Evolutionary conservation across 2,329 filamentous ascomycete genomes (phyloP), one percentile per base, ranked within the genome.

Genomic region (Colletotrichum orbiculare): DNA sequence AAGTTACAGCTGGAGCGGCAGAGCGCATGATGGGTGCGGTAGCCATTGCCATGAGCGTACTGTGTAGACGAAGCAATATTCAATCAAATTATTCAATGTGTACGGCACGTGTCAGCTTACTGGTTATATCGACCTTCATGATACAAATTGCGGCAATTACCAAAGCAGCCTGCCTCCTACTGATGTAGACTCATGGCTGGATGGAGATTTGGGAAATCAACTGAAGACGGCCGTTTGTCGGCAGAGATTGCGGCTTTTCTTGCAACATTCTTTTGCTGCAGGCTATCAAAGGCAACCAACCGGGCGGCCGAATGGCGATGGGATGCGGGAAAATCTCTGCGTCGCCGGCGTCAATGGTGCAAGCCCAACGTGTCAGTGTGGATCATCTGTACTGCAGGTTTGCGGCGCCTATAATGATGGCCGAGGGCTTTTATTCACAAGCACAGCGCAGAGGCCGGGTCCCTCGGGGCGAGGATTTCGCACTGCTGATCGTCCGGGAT

Each of bases 401-500:
- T 39, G 47, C 38, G 48, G 25, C 34, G 54, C 34, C 38, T 47
- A 37, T 49, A 56, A 66, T 25, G 45, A 42, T 39, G n/a, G 43
- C 9, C 25, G 17, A 25, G 42, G 42, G 34, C 42, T 25, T 25
- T 25, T n/a, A 59, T 37, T 25, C 17, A 17, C 17, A 2, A 17
- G 17, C 11, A 46, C 43, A 45, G 13, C 38, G n/a, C 45, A 47
- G 47, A 35, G 10, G 41, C 35, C 48, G 17, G 47, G 54, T 41
- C 35, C 46, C 10, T n/a, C 37, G 49, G 13, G 17, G 12, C 41
- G 17, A 39, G 54, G 54, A 41, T 7, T 46, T 46, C 15, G 34
- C 47, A 63, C 53, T 63, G 63, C 58, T 68, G 60, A 69, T 69
- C 67, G 55, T 60, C 67, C 66, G 61, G 66, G 67, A 66, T 60